phyloP scores from a whole-genome alignment of 2,329 filamentous ascomycete species.

The Aaosphaeria arxii region DNA sequence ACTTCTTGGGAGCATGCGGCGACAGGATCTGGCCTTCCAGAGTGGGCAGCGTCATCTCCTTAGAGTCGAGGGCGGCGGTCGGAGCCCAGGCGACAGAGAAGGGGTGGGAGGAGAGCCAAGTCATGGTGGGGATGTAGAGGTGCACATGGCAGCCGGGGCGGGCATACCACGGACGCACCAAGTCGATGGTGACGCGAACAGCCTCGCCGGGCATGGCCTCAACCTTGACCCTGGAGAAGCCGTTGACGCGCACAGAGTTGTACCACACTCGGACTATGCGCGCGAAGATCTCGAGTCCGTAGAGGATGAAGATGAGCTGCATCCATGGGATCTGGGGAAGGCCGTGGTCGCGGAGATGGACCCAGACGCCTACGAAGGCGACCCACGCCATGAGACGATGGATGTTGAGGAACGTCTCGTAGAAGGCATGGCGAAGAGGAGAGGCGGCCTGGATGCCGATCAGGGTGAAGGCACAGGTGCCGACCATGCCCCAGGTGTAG shows the following conservation, averaged over 20 bases:
- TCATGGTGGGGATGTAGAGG: slow-evolving; percentile 53
- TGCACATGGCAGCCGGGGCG: slow-evolving; percentile 59
- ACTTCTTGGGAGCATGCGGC: slow-evolving; percentile 18
- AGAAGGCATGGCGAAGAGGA: slow-evolving; percentile 87
- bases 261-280: slow-evolving; percentile 50
- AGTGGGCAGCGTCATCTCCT: slow-evolving; percentile 32
- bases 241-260: slow-evolving; percentile 52
- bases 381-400: slow-evolving; percentile 75
- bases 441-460: slow-evolving; percentile 71
- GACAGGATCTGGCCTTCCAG: slow-evolving; percentile 26
- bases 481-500: slow-evolving; percentile 62
- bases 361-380: slow-evolving; percentile 68
- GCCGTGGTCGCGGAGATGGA: slow-evolving; percentile 69
- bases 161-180: slow-evolving; percentile 53
- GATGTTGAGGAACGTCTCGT: slow-evolving; percentile 89
- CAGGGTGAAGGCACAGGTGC: slow-evolving; percentile 58
- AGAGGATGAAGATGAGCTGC: slow-evolving; percentile 70
- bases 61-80: slow-evolving; percentile 25
- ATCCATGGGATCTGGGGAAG: slow-evolving; percentile 73
- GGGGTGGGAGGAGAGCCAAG: slow-evolving; percentile 45
- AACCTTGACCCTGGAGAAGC: slow-evolving; percentile 52
- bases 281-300: slow-evolving; percentile 63
- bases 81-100: slow-evolving; percentile 51
- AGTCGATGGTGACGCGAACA: slow-evolving; percentile 59
- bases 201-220: slow-evolving; percentile 60